Conservation (phyloP, 2,329 filamentous ascomycete species). For the Fusarium sp. region DNA sequence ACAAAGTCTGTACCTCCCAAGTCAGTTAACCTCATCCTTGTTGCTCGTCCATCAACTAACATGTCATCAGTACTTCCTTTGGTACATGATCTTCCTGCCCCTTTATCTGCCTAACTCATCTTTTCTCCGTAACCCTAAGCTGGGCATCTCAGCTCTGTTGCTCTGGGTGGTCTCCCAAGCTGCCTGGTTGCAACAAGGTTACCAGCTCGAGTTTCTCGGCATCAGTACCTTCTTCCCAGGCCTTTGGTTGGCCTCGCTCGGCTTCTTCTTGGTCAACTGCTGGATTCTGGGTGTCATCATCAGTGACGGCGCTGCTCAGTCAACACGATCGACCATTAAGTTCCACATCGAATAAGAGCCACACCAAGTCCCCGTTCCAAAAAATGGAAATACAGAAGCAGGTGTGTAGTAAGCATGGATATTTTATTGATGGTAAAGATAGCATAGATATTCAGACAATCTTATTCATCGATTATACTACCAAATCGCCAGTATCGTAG, state of each 20-base stretch:
- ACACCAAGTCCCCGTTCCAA: no score
- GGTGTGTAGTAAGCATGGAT: background rate
- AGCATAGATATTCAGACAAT: conserved; percentile 1
- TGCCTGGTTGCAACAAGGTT: conserved; percentile 79
- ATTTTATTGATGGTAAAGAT: background rate
- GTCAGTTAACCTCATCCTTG: conserved; percentile 58
- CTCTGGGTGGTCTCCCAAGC: conserved; percentile 83
- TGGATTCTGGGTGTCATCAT: conserved; percentile 88
- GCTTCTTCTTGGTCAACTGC: conserved; percentile 86
- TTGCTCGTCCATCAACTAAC: conserved; percentile 15
- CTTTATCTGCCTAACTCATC: conserved; percentile 87
- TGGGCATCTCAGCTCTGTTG: conserved; percentile 71
- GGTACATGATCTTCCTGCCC: conserved; percentile 95
- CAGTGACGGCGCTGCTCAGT: conserved; percentile 60
- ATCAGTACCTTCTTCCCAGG: conserved; percentile 85
- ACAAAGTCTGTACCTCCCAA: conserved; percentile 99
- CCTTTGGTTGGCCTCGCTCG: conserved; percentile 77
- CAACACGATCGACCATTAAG: conserved; percentile 21
- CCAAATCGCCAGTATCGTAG: conserved; percentile 26
- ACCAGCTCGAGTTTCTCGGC: conserved; percentile 81
- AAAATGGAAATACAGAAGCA: background rate
- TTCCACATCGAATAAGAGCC: conserved; percentile 33
- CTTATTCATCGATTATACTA: conserved; percentile 22
- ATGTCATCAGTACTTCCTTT: conserved; percentile 85
- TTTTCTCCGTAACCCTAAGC: conserved; percentile 65